A percentile compares a stretch with the other conserved stretches of the same genome.
Conservation (phyloP, 1,139 yeast genomes). For the Dujonia santamariae region DNA sequence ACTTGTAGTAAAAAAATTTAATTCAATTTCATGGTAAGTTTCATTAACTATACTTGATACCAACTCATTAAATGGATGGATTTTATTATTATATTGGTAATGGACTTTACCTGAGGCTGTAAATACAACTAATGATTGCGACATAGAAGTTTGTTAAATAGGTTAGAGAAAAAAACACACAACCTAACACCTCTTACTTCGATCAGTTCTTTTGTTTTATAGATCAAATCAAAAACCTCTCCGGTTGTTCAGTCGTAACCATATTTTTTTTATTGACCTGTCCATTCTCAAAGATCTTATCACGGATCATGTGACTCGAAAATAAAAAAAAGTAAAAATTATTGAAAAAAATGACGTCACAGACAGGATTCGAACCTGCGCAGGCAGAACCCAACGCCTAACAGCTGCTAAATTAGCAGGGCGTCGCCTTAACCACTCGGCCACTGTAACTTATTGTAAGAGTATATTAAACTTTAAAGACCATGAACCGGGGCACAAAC, state of each 20-base stretch:
- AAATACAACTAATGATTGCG: constrained; percentile 35
- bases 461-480: too few species aligned
- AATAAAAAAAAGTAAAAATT: not conserved
- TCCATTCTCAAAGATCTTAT: too few species aligned
- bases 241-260: too few species aligned
- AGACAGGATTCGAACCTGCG: constrained; percentile 92
- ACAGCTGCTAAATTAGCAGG: constrained; percentile 57
- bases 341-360: constrained; percentile 54
- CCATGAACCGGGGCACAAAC: too few species aligned
- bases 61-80: constrained; percentile 41
- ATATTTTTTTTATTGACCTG: too few species aligned
- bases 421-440: constrained; percentile 90
- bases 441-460: constrained; percentile 78
- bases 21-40: constrained; percentile 29
- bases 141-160: constrained; percentile 16
- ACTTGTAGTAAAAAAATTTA: constrained; percentile 32
- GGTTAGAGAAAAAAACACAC: not conserved
- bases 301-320: too few species aligned
- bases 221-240: too few species aligned
- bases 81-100: constrained; percentile 36
- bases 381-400: constrained; percentile 81
- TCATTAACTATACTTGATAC: constrained; percentile 38
- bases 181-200: not conserved
- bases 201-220: too few species aligned
- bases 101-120: constrained; percentile 35